Conservation (phyloP, 163 green algal species). For the Volvox carteri region DNA sequence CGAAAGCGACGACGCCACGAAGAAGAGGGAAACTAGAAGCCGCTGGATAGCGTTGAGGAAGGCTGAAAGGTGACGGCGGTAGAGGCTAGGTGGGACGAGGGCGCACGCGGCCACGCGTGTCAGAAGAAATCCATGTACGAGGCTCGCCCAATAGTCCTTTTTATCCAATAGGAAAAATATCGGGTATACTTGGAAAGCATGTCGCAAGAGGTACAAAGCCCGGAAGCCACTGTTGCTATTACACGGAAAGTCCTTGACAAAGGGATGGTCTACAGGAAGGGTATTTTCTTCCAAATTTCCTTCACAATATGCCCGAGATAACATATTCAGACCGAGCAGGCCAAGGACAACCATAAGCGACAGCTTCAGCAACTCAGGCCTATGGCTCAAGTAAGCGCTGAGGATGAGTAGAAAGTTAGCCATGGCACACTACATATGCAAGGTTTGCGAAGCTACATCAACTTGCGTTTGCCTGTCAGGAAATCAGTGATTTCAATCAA, state of each 20-base stretch:
- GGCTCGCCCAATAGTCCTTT: background rate
- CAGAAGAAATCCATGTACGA: background rate
- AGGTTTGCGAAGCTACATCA: no score
- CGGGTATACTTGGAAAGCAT: background rate
- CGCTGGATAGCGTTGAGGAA: background rate
- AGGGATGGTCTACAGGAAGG: background rate
- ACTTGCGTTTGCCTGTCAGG: no score
- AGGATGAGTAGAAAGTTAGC: no score
- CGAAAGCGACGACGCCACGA: no score
- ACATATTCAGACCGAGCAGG: slow-evolving; percentile 8
- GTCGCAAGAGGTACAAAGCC: background rate
- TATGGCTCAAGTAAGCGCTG: no score
- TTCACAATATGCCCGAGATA: slow-evolving; percentile 1
- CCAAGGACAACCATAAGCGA: no score
- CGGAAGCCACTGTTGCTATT: background rate
- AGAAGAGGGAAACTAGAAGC: background rate
- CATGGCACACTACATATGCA: no score
- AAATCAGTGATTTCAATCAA: no score
- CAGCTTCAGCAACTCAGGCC: no score
- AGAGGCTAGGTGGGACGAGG: background rate
- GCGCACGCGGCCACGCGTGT: background rate
- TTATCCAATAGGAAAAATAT: background rate
- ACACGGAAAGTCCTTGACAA: background rate
- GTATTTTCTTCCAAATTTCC: background rate
- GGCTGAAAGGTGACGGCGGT: background rate